phyloP scores from a whole-genome alignment of 2,329 filamentous ascomycete genomes.

The Plenodomus tracheiphilus region DNA sequence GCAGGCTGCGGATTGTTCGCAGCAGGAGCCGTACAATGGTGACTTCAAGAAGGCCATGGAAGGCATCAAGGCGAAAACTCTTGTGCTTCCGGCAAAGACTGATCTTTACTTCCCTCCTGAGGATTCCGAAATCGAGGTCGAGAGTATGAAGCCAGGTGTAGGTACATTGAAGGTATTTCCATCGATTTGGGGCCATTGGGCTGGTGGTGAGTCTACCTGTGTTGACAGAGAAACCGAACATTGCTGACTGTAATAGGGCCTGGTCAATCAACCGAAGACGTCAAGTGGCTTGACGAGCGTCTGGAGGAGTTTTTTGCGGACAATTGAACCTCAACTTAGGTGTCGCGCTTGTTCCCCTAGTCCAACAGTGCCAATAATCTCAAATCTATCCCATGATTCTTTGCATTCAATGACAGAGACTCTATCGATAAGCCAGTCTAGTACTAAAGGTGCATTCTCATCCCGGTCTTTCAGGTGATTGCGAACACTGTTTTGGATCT shows the following conservation, averaged over 20 bases:
- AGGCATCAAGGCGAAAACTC: slow-evolving; percentile 70
- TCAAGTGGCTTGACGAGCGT: slow-evolving; percentile 70
- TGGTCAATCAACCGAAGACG: slow-evolving; percentile 70
- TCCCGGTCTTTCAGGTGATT: slow-evolving; percentile 2
- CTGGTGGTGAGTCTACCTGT: background rate
- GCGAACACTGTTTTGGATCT: slow-evolving; percentile 17
- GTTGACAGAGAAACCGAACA: background rate
- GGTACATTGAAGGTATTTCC: slow-evolving; percentile 59
- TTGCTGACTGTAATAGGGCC: slow-evolving; percentile 53
- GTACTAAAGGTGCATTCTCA: slow-evolving; percentile 1
- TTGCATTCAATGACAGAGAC: slow-evolving; percentile 33
- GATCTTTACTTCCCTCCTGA: slow-evolving; percentile 84
- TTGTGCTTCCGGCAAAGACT: slow-evolving; percentile 72
- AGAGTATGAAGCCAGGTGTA: slow-evolving; percentile 62
- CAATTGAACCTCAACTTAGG: slow-evolving; percentile 7
- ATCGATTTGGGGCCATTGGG: slow-evolving; percentile 67
- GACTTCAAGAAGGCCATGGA: slow-evolving; percentile 65
- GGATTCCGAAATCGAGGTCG: slow-evolving; percentile 75
- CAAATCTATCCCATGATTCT: slow-evolving; percentile 29
- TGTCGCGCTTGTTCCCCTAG: slow-evolving; percentile 8
- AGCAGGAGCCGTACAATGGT: slow-evolving; percentile 69
- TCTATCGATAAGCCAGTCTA: slow-evolving; percentile 32
- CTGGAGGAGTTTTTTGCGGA: slow-evolving; percentile 57
- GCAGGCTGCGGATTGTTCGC: slow-evolving; percentile 73
- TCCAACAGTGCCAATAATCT: slow-evolving; percentile 21